phyloP scores from a whole-genome alignment of 306 rosid species.

The Castanea sativa region DNA sequence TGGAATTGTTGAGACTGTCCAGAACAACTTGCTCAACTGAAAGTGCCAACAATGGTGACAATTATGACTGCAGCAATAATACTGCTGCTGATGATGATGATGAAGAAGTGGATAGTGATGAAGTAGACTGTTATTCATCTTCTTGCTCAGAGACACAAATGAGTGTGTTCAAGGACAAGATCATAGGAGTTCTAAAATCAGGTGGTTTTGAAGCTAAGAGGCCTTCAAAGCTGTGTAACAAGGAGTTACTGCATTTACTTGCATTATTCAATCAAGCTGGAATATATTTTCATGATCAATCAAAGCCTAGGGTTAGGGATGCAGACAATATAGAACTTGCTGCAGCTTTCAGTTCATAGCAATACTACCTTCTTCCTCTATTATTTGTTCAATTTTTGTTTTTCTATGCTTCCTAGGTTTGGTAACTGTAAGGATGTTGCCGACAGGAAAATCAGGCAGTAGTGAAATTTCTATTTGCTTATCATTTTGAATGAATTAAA shows the following conservation, averaged over 20 bases:
- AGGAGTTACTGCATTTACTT: conserved; percentile 58
- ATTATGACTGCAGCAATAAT: neutral
- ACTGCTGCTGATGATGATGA: conserved; percentile 2
- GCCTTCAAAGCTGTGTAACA: conserved; percentile 62
- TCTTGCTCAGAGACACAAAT: conserved; percentile 25
- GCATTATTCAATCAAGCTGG: conserved; percentile 71
- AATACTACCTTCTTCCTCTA: neutral
- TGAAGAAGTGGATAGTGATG: conserved; percentile 8
- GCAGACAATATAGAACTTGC: conserved; percentile 23
- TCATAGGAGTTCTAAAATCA: conserved; percentile 49
- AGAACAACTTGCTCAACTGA: conserved; percentile 7
- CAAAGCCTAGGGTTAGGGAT: conserved; percentile 10
- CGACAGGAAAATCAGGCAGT: no score
- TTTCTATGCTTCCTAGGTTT: neutral
- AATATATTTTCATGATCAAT: conserved; percentile 49
- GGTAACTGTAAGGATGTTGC: neutral
- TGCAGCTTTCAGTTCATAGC: conserved; percentile 25
- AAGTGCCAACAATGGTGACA: neutral
- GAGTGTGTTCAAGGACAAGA: conserved; percentile 37
- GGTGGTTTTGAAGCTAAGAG: conserved; percentile 66
- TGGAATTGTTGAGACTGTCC: conserved; percentile 42
- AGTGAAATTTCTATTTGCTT: no score
- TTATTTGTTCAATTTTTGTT: neutral
- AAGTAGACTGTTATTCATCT: conserved; percentile 17
- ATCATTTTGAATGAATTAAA: no score